These are phyloP conservation scores for Tilletiaria anomala DNA, from an alignment of 1,284 basidiomycete species.

Conservation along the genomic window DNA sequence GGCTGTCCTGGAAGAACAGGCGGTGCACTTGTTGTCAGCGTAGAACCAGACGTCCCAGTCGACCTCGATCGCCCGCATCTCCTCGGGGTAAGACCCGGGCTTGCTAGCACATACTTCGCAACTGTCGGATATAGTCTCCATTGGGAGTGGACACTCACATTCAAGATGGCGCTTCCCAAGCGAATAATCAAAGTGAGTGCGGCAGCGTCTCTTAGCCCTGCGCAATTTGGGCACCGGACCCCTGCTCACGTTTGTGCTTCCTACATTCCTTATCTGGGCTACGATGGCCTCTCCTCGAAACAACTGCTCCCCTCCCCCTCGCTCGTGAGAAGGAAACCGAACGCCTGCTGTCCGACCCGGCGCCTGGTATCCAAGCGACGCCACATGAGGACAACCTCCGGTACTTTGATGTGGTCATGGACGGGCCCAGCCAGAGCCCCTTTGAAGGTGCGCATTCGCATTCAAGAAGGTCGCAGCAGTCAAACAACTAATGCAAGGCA, in stretches of 20 bases:
- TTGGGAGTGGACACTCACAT: too few relatives aligned
- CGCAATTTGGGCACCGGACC: conserved; percentile 1
- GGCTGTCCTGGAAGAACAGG: too few relatives aligned
- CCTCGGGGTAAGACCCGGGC: too few relatives aligned
- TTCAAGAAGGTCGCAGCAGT: too few relatives aligned
- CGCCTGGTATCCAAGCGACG: conserved; percentile 79
- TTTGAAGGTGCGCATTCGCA: conserved; percentile 75
- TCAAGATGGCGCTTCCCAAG: conserved; percentile 35
- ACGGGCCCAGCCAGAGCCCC: conserved; percentile 82
- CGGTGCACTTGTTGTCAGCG: too few relatives aligned
- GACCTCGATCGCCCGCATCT: too few relatives aligned
- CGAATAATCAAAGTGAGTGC: conserved; percentile 38
- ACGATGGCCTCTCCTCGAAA: background rate
- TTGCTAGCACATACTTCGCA: too few relatives aligned
- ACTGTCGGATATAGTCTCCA: too few relatives aligned
- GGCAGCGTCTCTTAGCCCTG: background rate
- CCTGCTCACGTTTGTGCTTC: conserved; percentile 1
- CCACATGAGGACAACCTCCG: conserved; percentile 95
- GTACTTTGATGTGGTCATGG: conserved; percentile 95
- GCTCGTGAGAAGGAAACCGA: conserved; percentile 76
- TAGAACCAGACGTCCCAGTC: too few relatives aligned
- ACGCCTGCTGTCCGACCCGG: conserved; percentile 82
- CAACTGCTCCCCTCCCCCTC: background rate
- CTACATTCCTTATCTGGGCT: background rate
- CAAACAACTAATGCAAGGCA: too few relatives aligned